Percentiles rank a stretch among this genome's conserved stretches.
phyloP scores from a whole-genome alignment of 345 rosid species.

The Euclidium syriacum region DNA sequence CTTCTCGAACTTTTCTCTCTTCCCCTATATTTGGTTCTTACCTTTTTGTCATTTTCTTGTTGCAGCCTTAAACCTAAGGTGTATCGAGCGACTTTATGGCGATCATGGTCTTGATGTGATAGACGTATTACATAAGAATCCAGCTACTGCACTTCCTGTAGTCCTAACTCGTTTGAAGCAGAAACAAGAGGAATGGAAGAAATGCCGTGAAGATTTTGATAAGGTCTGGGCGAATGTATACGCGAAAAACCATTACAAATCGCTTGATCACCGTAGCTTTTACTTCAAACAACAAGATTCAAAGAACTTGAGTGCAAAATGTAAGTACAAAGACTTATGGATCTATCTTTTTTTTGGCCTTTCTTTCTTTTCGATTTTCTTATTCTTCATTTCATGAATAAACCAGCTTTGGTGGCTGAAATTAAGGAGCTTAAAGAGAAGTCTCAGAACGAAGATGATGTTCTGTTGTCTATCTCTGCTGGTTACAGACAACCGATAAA shows the following conservation, averaged over 20 bases:
- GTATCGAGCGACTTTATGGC: conserved; percentile 92
- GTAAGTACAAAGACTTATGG: conserved; percentile 54
- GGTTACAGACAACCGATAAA: conserved; percentile 60
- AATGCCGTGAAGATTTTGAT: conserved; percentile 85
- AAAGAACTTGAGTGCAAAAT: conserved; percentile 85
- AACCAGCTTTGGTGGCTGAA: conserved; percentile 82
- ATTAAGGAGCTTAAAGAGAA: conserved; percentile 85
- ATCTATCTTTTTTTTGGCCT: not conserved
- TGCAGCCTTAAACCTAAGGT: conserved; percentile 83
- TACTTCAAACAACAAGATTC: conserved; percentile 98
- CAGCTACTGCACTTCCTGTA: conserved; percentile 68
- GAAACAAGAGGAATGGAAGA: conserved; percentile 96
- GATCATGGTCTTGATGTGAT: conserved; percentile 94
- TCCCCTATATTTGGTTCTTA: conserved; percentile 10
- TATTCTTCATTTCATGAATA: conserved; percentile 4
- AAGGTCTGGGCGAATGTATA: conserved; percentile 95
- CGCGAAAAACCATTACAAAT: conserved; percentile 85
- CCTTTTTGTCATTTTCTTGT: conserved; percentile 4
- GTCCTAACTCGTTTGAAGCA: conserved; percentile 82
- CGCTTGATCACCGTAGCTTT: conserved; percentile 98
- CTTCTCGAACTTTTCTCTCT: conserved; percentile 8
- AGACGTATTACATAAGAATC: conserved; percentile 84
- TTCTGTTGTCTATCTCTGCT: conserved; percentile 67
- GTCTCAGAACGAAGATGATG: conserved; percentile 67
- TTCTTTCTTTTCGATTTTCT: conserved; percentile 3